Evolutionary conservation across 148 eudicot species (phyloP), one percentile per base, ranked within the genome.

Genomic region (Vaccinium darrowii): DNA sequence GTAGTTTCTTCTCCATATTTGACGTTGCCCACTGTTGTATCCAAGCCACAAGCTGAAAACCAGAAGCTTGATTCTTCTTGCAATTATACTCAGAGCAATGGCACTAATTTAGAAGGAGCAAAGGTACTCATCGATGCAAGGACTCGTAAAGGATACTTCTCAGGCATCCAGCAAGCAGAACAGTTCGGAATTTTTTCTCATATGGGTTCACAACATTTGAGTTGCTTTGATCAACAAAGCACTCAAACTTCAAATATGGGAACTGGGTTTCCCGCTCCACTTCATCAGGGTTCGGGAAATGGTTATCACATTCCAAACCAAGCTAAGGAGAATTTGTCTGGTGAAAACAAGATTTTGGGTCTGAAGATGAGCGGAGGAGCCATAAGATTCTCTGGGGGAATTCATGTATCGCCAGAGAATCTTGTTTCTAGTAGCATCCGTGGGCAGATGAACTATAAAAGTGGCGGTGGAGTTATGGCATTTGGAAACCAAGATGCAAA

Each of bases 271-370:
- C 79, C 85, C 5, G 81, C 84, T 75, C 82, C 87, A 10, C 82
- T 92, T 78, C 87, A 86, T 76, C 88, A 85, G 57, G 89, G 87
- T 0, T 75, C 84, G 23, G 77, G 86, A 71, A 85, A 84, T 58
- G 89, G 90, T 75, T 84, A 85, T 21, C 87, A 90, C 83, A 78
- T 84, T 53, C 30, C 86, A 1, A 83, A 81, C 65, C 90, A 90
- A 74, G 58, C 81, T 54, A 71, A 85, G 67, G 93, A 87, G 33
- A 88, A 90, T 83, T 85, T 82, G 11, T 83, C 84, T 43, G 84
- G 82, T 54, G 89, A 79, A 14, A 87, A 84, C 7, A 82, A 85
- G 51, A 72, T 88, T 23, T 80, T 87, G 53, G 88, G 90, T 51
- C 65, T 75, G 62, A 84, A 90, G 87, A 81, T 83, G 83, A 86